Evolutionary conservation across 306 rosid genomes (phyloP), one percentile per base, ranked within the genome.

Genomic region (Begonia peltatifolia): DNA sequence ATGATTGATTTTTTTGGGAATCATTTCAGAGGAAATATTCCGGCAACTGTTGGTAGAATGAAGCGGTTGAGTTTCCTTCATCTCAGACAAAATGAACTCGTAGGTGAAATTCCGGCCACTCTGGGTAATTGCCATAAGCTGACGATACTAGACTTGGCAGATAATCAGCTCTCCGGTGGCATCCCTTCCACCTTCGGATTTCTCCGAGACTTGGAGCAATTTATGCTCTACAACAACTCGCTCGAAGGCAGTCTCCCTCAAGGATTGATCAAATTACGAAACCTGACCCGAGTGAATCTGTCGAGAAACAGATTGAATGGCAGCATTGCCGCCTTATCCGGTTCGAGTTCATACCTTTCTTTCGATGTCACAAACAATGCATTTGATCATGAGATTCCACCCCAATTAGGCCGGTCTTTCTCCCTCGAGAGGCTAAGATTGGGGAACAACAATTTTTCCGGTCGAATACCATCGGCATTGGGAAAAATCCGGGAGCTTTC

Each of bases 201-300:
- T 55, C 71, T 90, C 47, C 12, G 23, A 53, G 68, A 75, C 16
- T 52, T 90, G 73, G 76, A 86, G 61, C 72, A 75, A 75, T 68
- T 90, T 57, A 83, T 90, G 99, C 80, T 90, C 11, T 90, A 90
- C 76, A 90, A 90, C 81, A 90, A 90, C 42, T 78, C 99, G 8
- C 95, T 90, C 47, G 86, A 83, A 83, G 99, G 99, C 73, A 75
- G 64, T 67, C 87, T 86, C 47, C 95, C 99, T 69, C 71, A 49
- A 59, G 68, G 76, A 43, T 70, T 90, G 59, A 66, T 65, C 67
- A 54, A 67, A 55, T 50, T 81, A 57, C 60, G 66, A 51, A 90
- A 90, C 53, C 73, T 86, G 79, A 83, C 92, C 46, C 69, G 99
- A 63, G 79, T 90, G 68, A 90, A 90, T 70, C 76, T 90, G 23